These are phyloP conservation scores for Umbelopsis ramanniana DNA, from an alignment of 192 early-diverging fungal species.

Conservation along the genomic window DNA sequence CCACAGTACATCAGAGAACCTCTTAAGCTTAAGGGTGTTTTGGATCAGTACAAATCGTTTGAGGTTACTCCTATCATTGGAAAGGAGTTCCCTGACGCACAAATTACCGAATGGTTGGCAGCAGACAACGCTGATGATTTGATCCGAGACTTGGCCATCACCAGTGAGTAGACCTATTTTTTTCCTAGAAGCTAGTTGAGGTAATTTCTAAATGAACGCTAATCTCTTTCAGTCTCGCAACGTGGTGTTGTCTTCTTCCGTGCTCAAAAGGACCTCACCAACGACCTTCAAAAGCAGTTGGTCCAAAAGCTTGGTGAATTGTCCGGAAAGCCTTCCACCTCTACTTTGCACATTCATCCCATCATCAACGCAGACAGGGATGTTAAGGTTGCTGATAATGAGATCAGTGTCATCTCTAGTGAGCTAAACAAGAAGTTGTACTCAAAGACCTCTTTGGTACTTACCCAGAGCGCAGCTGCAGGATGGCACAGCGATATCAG, in stretches of 20 bases:
- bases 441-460: not conserved
- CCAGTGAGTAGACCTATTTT: not conserved
- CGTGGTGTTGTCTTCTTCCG: constrained; percentile 44
- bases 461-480: not conserved
- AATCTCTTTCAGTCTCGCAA: constrained; percentile 10
- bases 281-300: constrained; percentile 33
- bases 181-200: not conserved
- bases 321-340: constrained; percentile 27
- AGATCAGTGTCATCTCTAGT: not conserved
- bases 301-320: constrained; percentile 35
- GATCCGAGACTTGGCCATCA: constrained; percentile 10
- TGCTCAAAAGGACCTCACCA: constrained; percentile 36
- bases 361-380: constrained; percentile 29
- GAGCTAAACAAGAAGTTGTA: not conserved
- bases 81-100: not conserved
- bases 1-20: not conserved
- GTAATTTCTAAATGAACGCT: not conserved
- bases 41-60: constrained; percentile 3
- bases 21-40: not conserved
- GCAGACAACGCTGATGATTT: constrained; percentile 13
- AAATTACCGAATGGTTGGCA: not conserved
- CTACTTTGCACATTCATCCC: constrained; percentile 34
- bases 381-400: constrained; percentile 25
- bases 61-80: constrained; percentile 10
- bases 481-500: constrained; percentile 21